Evolutionary conservation across 371 early-diverging fungal genomes (phyloP).

Genomic region (Scutellospora calospora): DNA sequence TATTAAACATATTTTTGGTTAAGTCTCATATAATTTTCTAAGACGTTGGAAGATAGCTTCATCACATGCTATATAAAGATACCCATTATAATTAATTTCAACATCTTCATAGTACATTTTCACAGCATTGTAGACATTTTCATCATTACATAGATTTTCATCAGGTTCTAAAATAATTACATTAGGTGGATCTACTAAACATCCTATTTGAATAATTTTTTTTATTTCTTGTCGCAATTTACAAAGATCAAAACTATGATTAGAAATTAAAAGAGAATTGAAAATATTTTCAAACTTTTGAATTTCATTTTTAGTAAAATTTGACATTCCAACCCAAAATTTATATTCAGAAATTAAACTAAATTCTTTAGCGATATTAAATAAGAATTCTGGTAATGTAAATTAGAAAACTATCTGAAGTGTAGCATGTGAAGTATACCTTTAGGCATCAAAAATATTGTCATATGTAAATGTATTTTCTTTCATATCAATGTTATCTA

Average conservation of each 20-base stretch:
- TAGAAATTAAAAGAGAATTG: not conserved
- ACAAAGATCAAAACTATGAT: not conserved
- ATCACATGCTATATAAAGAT: not conserved
- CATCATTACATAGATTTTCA: no score
- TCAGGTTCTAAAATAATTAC: not conserved
- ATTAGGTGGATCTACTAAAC: not conserved
- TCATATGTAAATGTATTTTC: not conserved
- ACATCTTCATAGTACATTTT: not conserved
- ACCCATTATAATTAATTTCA: not conserved
- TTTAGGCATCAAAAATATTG: slow-evolving; percentile 12
- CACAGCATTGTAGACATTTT: no score
- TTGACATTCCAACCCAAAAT: no score
- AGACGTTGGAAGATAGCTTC: not conserved
- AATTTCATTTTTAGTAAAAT: no score
- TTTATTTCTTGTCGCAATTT: not conserved
- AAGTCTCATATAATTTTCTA: no score
- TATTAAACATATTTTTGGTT: not conserved
- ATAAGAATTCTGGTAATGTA: not conserved
- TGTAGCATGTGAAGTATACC: not conserved
- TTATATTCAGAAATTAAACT: no score
- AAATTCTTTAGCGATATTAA: not conserved
- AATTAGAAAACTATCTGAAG: slow-evolving; percentile 15
- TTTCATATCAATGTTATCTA: slow-evolving; percentile 34
- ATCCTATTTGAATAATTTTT: not conserved
- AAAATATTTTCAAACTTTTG: no score